Base-by-base conservation (phyloP, 2,329 filamentous ascomycete species). In the Colletotrichum euphorbiae region DNA sequence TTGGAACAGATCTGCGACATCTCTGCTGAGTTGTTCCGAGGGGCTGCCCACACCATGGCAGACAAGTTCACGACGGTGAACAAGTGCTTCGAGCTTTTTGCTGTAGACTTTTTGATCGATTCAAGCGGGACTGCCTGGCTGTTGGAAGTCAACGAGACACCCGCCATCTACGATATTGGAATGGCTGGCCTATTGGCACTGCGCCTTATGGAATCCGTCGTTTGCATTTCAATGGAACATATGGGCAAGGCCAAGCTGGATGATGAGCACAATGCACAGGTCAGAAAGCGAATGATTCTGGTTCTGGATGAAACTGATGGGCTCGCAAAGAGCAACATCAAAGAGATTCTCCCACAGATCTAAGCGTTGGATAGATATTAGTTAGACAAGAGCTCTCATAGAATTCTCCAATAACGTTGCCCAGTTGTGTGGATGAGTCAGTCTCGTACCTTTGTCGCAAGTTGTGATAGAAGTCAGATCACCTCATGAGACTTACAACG, bases 21-120 rank as follows among this genome's bases (percentile, higher is more conserved):
- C 8, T 76, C 78, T 0, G 73, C 71, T 0, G 79, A 80, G 52
- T 19, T 80, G 4, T 76, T 80, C 33, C 72, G 72, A 1, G 79
- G 75, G 0, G 78, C 79, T 2, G 77, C 73, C 0, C 73, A 80
- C 12, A 79, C 77, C 1, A 80, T 80, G 79, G 76, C 76, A 0
- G 78, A 80, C 65, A 79, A 78, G 66, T 80, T 80, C 63, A 79
- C 73, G 0, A 74, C 76, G 0, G 12, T 80, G 19, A 72, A 80
- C 13, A 77, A 76, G 45, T 80, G 77, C 62, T 80, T 80, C 45
- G 79, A 80, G 69, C 59, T 80, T 11, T 80, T 79, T 31, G 79
- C 75, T 0, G 67, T 79, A 0, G 79, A 80, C 50, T 80, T 78
- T 24, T 67, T 80, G 17, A 57, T 80, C 6, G 79, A 80, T 43